phyloP scores from a whole-genome alignment of 2,329 filamentous ascomycete species.

The Harringtonia aguacate region DNA sequence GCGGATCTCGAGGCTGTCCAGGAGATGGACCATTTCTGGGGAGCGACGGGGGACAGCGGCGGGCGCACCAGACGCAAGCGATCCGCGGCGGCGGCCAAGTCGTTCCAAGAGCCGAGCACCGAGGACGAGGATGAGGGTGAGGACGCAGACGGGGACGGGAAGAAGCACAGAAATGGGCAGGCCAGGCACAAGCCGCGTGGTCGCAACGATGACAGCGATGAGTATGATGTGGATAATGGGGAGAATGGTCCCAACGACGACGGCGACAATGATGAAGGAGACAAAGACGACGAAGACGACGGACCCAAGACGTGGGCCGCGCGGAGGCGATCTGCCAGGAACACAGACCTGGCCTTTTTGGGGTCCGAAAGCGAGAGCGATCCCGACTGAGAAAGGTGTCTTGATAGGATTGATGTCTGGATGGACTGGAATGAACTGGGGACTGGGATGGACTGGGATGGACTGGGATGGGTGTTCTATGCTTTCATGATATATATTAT shows the following conservation, averaged over 20 bases:
- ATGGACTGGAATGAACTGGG: no score
- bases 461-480: no score
- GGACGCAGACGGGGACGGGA: conserved; percentile 9
- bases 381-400: no score
- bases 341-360: conserved; percentile 51
- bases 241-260: conserved; percentile 8
- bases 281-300: conserved; percentile 9
- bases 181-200: no score
- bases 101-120: conserved; percentile 27
- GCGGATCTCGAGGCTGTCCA: conserved; percentile 78
- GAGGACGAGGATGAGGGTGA: conserved; percentile 20
- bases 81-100: conserved; percentile 13
- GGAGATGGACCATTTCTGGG: conserved; percentile 74
- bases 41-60: conserved; percentile 34
- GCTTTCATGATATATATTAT: no score
- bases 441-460: no score
- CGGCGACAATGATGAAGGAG: neutral
- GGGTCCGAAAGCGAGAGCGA: conserved; percentile 52
- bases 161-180: conserved; percentile 6
- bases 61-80: conserved; percentile 31
- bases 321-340: conserved; percentile 34
- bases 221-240: conserved; percentile 16
- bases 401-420: no score
- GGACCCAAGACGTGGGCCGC: conserved; percentile 25
- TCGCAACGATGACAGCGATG: conserved; percentile 17